phyloP scores from a whole-genome alignment of 805 yeast species.

The Cyberlindnera maritima region DNA sequence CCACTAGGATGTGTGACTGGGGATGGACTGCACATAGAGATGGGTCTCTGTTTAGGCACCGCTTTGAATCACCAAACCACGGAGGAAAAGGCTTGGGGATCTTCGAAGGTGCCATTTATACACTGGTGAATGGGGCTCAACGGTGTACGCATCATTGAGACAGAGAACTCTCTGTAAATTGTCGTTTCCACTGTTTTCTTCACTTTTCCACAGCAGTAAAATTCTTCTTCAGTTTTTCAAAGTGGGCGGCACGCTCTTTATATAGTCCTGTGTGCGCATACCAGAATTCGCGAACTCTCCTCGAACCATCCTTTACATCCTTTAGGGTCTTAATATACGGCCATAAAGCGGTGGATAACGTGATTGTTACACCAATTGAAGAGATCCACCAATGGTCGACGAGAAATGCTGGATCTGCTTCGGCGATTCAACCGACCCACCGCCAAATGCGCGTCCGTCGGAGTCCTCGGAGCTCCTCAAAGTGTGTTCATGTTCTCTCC shows the following conservation, averaged over 20 bases:
- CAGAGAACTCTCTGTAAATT: conserved; percentile 8
- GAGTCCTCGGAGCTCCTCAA: conserved; percentile 6
- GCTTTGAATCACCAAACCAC: conserved; percentile 46
- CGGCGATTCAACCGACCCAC: conserved; percentile 9
- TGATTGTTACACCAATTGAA: too few species aligned
- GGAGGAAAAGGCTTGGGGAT: conserved; percentile 34
- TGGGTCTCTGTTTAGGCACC: conserved; percentile 36
- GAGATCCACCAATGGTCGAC: too few species aligned
- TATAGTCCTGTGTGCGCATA: not conserved
- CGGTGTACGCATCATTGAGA: not conserved
- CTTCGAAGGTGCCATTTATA: conserved; percentile 43
- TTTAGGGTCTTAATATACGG: not conserved
- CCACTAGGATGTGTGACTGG: conserved; percentile 8
- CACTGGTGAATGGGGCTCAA: too few species aligned
- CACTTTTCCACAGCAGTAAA: not conserved
- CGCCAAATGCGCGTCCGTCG: conserved; percentile 3
- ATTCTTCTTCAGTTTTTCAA: not conserved
- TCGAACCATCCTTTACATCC: too few species aligned
- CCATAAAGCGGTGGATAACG: too few species aligned
- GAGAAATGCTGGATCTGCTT: conserved; percentile 16
- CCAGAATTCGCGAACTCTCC: not conserved
- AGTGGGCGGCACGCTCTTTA: not conserved
- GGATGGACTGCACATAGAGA: conserved; percentile 5
- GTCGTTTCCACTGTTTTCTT: too few species aligned
- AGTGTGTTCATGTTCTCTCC: conserved; percentile 8